phyloP scores from a whole-genome alignment of 495 filamentous ascomycete genomes.

The Penicillium diatomitis region DNA sequence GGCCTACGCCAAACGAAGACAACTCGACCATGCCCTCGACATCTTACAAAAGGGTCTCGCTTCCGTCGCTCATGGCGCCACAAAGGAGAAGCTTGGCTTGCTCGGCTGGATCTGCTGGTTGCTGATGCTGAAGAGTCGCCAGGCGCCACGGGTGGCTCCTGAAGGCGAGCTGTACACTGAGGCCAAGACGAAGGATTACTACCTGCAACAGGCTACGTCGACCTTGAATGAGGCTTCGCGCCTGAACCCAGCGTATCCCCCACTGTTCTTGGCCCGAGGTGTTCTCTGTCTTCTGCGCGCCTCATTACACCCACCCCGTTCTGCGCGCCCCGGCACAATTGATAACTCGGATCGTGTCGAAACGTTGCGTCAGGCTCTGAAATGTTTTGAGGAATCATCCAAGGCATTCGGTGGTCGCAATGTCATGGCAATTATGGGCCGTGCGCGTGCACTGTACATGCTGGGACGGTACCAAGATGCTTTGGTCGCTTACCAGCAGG shows the following conservation, averaged over 20 bases:
- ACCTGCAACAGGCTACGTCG: conserved; percentile 80
- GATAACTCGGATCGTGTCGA: conserved; percentile 71
- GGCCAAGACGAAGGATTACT: conserved; percentile 81
- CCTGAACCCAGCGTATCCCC: conserved; percentile 84
- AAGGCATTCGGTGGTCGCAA: conserved; percentile 75
- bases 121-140: conserved; percentile 81
- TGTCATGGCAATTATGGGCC: conserved; percentile 82
- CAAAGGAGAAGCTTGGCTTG: conserved; percentile 78
- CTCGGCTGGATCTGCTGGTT: conserved; percentile 85
- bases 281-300: conserved; percentile 81
- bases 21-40: conserved; percentile 88
- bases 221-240: conserved; percentile 88
- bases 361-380: conserved; percentile 69
- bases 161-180: conserved; percentile 57
- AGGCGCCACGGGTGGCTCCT: conserved; percentile 69
- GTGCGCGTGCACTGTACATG: conserved; percentile 73
- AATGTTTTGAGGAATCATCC: conserved; percentile 88
- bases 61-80: conserved; percentile 58
- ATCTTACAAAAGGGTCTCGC: conserved; percentile 76
- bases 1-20: conserved; percentile 93
- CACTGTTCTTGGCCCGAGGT: conserved; percentile 83
- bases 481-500: conserved; percentile 76
- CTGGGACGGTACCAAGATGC: conserved; percentile 76
- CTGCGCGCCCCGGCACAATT: conserved; percentile 46
- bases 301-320: conserved; percentile 68